phyloP scores from a whole-genome alignment of 139 green algal species.

The Chlamydomonas schloesseri region DNA sequence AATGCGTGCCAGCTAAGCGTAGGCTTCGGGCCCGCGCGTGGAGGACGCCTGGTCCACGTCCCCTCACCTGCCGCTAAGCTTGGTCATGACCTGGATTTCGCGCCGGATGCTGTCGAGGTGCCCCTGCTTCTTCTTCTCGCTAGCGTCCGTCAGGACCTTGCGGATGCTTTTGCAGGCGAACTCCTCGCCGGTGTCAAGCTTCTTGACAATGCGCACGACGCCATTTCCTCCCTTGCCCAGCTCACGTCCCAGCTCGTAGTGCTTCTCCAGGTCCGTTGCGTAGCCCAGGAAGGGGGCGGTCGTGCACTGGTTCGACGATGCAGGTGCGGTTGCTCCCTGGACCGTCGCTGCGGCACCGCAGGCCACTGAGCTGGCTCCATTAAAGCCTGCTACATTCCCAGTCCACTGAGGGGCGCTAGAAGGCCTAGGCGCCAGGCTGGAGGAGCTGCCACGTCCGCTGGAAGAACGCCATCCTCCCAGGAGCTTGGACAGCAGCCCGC shows the following conservation, averaged over 20 bases:
- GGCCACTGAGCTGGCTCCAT: neutral
- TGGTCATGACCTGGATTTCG: conserved; percentile 74
- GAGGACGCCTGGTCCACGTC: no score
- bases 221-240: conserved; percentile 60
- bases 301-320: neutral
- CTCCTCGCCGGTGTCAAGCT: conserved; percentile 64
- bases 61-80: conserved; percentile 63
- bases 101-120: conserved; percentile 78
- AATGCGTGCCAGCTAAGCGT: no score
- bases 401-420: neutral
- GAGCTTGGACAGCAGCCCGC: neutral
- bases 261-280: neutral
- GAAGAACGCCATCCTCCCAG: neutral
- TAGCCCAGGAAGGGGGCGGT: neutral
- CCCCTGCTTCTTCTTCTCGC: conserved; percentile 67
- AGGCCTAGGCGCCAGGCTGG: neutral
- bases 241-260: neutral
- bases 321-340: neutral
- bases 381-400: neutral
- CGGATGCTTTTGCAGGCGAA: conserved; percentile 86
- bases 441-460: no score
- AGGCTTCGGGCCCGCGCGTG: no score
- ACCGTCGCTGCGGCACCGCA: neutral
- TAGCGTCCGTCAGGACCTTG: conserved; percentile 65
- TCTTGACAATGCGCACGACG: conserved; percentile 38